Evolutionary conservation across 2,329 filamentous ascomycete species (phyloP), one percentile per base, ranked within the genome.

Genomic region (Penicillium palitans): DNA sequence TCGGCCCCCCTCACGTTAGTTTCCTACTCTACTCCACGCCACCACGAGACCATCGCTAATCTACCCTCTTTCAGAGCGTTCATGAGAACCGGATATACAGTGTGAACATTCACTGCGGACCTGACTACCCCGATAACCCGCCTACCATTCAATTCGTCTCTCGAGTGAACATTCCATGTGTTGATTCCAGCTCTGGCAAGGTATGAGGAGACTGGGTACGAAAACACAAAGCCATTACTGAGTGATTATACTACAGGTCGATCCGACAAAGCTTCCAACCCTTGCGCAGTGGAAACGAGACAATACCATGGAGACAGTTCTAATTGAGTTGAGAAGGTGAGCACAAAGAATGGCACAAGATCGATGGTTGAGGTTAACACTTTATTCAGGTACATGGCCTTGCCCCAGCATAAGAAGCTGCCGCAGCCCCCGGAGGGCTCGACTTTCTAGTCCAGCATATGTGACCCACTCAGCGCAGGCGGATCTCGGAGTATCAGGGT

Each of bases 41-140:
- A 39, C 52, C 37, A 49, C 21, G 24, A 52, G 44, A 31, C 40
- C 24, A 52, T 55, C n/a, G 46, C 66, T 64, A 60, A 70, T 44
- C 24, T 35, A 45, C 46, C 55, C 44, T 42, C 17, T 19, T 53
- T 47, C 71, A 95, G 90, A 96, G 92, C 78, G 92, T 89, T 62
- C 93, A 98, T 76, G 95, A 99, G 83, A 99, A 99, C 80, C 90
- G 95, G 71, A 99, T 99, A 80, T 99, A 99, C 83, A 96, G 91
- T 68, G 85, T 99, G 70, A 96, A 93, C 78, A 96, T 99, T 81
- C 89, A 96, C 80, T 99, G 95, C 80, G 93, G 92, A 62, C 83
- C 87, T 49, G 82, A 90, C 58, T 99, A 99, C 76, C 95, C 95
- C 52, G 92, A 96, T 74, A 81, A 85, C 62, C 95, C 95, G 46